These are phyloP conservation scores for Sporothrix humicola DNA, from an alignment of 2,329 filamentous ascomycete genomes.

Conservation along the genomic window DNA sequence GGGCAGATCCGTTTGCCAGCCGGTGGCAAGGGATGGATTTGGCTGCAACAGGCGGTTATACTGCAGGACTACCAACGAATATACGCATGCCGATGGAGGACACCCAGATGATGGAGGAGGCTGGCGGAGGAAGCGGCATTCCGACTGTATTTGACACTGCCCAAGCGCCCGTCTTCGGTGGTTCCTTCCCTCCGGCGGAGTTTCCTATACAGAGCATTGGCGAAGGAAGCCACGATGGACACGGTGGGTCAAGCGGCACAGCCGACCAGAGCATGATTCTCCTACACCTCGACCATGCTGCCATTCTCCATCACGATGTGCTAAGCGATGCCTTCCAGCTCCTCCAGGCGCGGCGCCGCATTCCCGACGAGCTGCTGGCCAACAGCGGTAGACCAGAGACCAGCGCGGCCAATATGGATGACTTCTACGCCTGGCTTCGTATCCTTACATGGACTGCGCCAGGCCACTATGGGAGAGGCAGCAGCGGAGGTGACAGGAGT, in stretches of 20 bases:
- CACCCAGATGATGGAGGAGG: neutral
- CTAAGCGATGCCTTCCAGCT: slow-evolving; percentile 43
- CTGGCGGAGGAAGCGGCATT: neutral
- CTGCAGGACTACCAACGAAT: neutral
- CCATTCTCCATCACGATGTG: slow-evolving; percentile 40
- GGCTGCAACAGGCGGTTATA: slow-evolving; percentile 34
- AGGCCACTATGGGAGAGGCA: neutral
- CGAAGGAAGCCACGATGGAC: neutral
- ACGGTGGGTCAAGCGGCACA: neutral
- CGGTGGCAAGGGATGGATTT: slow-evolving; percentile 41
- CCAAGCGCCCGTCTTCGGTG: neutral
- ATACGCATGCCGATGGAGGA: neutral
- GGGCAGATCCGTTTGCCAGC: slow-evolving; percentile 31
- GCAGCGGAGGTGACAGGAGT: neutral
- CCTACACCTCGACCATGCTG: neutral
- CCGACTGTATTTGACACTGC: neutral
- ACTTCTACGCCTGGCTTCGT: slow-evolving; percentile 35
- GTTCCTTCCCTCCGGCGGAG: neutral
- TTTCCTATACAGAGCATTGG: neutral
- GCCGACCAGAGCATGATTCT: neutral
- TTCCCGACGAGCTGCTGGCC: slow-evolving; percentile 35
- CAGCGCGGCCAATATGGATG: slow-evolving; percentile 27
- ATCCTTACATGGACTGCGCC: slow-evolving; percentile 38
- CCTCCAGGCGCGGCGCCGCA: slow-evolving; percentile 39
- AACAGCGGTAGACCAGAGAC: neutral